Base-by-base conservation (phyloP, 768 basidiomycete species). In the Gymnopilus junonius region DNA sequence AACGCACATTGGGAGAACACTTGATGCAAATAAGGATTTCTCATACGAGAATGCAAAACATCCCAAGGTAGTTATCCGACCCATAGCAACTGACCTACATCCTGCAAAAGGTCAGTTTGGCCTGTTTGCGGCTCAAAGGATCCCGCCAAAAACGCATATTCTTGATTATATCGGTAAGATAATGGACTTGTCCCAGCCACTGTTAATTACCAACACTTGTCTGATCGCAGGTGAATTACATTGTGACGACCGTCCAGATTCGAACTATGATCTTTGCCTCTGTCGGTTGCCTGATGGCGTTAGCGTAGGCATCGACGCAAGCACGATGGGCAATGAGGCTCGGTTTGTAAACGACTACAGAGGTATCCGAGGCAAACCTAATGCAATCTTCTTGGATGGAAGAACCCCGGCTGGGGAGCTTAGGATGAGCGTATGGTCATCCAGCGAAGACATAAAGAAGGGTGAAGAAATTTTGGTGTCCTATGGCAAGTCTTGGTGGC, bases 261-360 rank as follows among this genome's bases (percentile, higher is more conserved):
- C 91, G n/a, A 89, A 96, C 74, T 97, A 97, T 71, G 95, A 97
- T 75, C 79, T 97, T 25, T 94, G 89, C 14, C 82, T 97, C n/a
- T 80, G 84, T 72, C 89, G 87, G 35, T 76, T 83, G 54, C 75
- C 79, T 60, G 79, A 82, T 55, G 86, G 85, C 8, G 70, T 84
- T 40, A 89, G 80, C 69, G 84, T 95, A 20, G 95, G 94, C 1
- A 80, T 92, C 40, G 95, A 97, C 72, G 94, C 94, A 20, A 79
- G 80, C 29, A 67, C 45, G 2, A 85, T 85, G 80, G 95, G 95
- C 29, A 97, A 96, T 75, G 93, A 95, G 74, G 90, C 90, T 1
- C 81, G 95, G 69, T 95, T 97, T 72, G 82, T 94, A 62, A 97
- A 97, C 68, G 95, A 97, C 78, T 98, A 90, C 75, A 84, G 95